Evolutionary conservation across 1,284 basidiomycete species (phyloP), one percentile per base, ranked within the genome.

Genomic region (Moesziomyces antarcticus): DNA sequence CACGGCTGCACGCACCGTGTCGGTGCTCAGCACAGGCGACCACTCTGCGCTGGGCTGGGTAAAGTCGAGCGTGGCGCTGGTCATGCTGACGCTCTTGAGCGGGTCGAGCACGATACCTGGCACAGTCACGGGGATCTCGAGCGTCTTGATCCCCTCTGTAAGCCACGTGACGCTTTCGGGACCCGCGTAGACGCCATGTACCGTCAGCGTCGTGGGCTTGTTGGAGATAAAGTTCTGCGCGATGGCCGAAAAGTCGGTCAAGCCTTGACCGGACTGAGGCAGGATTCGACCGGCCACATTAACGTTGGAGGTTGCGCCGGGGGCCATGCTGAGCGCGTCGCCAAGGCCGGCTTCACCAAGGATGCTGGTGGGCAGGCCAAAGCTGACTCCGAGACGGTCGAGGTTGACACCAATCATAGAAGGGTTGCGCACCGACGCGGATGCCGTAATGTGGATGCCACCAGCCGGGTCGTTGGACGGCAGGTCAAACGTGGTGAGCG

Each of bases 181-280:
- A 9, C 90, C 90, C 9, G 90, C 91, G 62, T 87, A 87, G 25
- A 87, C 86, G 25, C 91, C 91, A 42, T 87, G 86, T 24, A 92
- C 89, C 20, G 85, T 78, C 24, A 92, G 86, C 56, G 88, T 81
- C 56, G 89, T 90, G 63, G 89, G 86, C 75, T 88, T 84, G 5
- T 90, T 91, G 50, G 91, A 90, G 1, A 92, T 87, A 75, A 91
- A 92, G 56, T 88, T 88, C 62, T 90, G 91, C 85, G 92, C 92
- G 25, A 92, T 86, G 10, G 85, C 82, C 1, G 91, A 91, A 3
- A 92, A 88, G 18, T 73, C 77, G 2, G 86, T 86, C 37, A 92
- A 86, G 0, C 89, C 91, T 9, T 48, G 13, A 3, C 84, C 52
- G 14, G 86, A 86, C 73, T 92, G 91, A 1, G 89, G 89, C 27